Evolutionary conservation across 306 rosid genomes (phyloP).

Genomic region (Vigna mungo): DNA sequence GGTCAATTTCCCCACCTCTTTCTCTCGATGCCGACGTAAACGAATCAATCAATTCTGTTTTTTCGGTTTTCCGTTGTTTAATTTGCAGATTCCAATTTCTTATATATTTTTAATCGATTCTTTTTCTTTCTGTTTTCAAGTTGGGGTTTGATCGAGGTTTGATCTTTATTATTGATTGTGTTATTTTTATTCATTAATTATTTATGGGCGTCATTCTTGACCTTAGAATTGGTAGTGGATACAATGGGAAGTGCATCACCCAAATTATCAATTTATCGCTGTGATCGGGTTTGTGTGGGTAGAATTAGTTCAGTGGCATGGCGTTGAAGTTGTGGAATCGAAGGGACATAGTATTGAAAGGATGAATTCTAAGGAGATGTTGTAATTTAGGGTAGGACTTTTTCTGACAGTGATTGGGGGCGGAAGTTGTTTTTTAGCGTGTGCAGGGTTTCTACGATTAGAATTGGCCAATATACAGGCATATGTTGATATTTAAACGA

Average conservation of each 20-base stretch:
- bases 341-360: conserved; percentile 4
- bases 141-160: conserved; percentile 35
- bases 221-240: conserved; percentile 13
- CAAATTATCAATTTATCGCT: neutral
- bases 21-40: neutral
- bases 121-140: neutral
- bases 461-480: neutral
- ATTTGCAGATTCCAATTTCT: neutral
- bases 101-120: neutral
- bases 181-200: neutral
- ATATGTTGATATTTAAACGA: conserved; percentile 8
- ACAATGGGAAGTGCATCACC: conserved; percentile 29
- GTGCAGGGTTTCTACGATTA: conserved; percentile 4
- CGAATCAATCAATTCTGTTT: neutral
- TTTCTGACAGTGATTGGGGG: conserved; percentile 18
- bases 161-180: conserved; percentile 31
- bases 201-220: conserved; percentile 18
- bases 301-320: conserved; percentile 33
- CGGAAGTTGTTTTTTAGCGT: neutral
- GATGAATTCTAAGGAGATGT: conserved; percentile 15
- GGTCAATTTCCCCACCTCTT: conserved; percentile 31
- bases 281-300: conserved; percentile 41
- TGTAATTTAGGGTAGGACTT: conserved; percentile 23
- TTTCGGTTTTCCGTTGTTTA: neutral
- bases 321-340: conserved; percentile 8